These are phyloP conservation scores for Nicotiana tabacum DNA, from an alignment of 257 asterid species.

Conservation along the genomic window DNA sequence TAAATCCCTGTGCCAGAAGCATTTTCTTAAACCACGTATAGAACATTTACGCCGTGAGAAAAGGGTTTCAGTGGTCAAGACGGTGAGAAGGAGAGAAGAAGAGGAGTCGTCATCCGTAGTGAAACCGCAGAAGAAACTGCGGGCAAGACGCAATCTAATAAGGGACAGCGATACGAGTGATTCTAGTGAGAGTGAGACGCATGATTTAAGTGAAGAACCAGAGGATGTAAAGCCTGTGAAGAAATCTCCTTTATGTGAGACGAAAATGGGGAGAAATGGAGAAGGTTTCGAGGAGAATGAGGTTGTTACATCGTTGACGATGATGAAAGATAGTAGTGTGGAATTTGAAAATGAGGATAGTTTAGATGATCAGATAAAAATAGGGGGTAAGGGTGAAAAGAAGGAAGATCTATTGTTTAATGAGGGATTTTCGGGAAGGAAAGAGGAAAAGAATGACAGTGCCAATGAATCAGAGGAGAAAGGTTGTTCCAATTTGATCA, in stretches of 20 bases:
- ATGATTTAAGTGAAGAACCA: background rate
- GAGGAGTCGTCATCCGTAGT: slow-evolving; percentile 14
- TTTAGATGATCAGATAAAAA: background rate
- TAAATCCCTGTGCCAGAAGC: slow-evolving; percentile 25
- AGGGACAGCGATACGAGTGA: background rate
- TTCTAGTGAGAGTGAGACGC: slow-evolving; percentile 1
- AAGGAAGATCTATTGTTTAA: background rate
- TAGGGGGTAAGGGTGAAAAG: background rate
- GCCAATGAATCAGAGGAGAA: background rate
- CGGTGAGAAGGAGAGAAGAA: background rate
- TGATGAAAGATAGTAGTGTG: background rate
- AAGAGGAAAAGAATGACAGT: background rate
- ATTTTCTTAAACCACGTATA: background rate
- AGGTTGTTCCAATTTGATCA: background rate
- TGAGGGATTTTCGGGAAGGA: background rate
- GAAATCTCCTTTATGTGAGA: background rate
- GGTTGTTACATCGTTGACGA: background rate
- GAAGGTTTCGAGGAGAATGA: slow-evolving; percentile 4
- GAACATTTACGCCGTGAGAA: background rate
- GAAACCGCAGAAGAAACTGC: slow-evolving; percentile 21
- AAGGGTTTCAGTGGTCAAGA: background rate
- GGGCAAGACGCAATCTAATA: background rate
- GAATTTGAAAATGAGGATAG: background rate
- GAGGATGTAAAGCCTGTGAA: background rate
- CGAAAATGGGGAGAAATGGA: background rate